These are phyloP conservation scores for Saraca asoca DNA, from an alignment of 331 rosid genomes.

Conservation along the genomic window DNA sequence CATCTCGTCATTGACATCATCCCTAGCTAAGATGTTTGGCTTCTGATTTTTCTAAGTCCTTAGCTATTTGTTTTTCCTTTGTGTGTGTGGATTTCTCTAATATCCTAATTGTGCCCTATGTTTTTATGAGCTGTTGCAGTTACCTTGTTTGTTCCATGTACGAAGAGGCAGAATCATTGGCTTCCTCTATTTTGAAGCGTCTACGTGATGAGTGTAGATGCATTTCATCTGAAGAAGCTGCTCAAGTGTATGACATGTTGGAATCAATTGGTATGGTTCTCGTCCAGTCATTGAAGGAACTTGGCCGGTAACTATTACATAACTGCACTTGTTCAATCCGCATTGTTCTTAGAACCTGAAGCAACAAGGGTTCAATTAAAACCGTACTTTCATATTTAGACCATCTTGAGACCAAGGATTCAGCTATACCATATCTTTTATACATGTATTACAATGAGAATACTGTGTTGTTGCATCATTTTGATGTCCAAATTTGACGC, in stretches of 20 bases:
- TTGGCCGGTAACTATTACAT: constrained; percentile 50
- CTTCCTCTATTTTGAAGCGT: constrained; percentile 68
- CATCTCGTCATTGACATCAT: too few relatives aligned
- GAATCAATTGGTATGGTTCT: constrained; percentile 79
- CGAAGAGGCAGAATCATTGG: constrained; percentile 60
- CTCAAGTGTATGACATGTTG: constrained; percentile 53
- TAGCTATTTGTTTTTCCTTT: not conserved
- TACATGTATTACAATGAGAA: not conserved
- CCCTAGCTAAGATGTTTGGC: not conserved
- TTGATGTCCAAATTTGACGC: not conserved
- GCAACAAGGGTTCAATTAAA: not conserved
- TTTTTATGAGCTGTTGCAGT: constrained; percentile 38
- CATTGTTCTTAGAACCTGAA: not conserved
- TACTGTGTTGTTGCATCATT: not conserved
- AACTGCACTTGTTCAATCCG: not conserved
- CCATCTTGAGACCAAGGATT: not conserved
- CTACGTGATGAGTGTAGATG: constrained; percentile 13
- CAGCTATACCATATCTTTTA: not conserved
- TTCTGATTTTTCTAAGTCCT: not conserved
- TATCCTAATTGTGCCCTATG: not conserved
- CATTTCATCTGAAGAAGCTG: constrained; percentile 16
- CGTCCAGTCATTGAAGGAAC: constrained; percentile 66
- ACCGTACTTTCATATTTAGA: not conserved
- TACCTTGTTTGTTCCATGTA: constrained; percentile 77
- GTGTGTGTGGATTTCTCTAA: not conserved